phyloP scores from a whole-genome alignment of 108 stramenopile species.

The Tribonema minus region DNA sequence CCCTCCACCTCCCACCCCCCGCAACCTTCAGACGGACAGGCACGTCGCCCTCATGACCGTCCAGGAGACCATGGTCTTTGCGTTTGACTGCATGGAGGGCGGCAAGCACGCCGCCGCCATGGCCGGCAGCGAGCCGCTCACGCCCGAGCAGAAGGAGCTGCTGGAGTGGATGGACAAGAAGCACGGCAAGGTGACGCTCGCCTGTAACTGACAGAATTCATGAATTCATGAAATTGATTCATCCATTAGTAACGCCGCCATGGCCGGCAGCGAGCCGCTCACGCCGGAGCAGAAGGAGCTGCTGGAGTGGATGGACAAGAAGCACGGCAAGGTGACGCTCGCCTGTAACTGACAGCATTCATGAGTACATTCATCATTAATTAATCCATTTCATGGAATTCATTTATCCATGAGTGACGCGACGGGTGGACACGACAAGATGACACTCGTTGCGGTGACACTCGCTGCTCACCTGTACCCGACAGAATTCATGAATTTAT shows the following conservation, averaged over 20 bases:
- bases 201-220: no score
- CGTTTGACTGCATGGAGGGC: slow-evolving; percentile 64
- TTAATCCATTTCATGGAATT: no score
- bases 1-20: no score
- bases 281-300: slow-evolving; percentile 11
- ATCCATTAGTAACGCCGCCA: no score
- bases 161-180: slow-evolving; percentile 31
- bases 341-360: no score
- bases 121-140: background rate
- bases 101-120: background rate
- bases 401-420: no score
- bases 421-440: background rate
- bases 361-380: no score
- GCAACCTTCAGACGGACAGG: slow-evolving; percentile 72
- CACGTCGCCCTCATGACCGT: slow-evolving; percentile 70
- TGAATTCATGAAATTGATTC: no score
- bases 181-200: background rate
- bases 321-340: background rate
- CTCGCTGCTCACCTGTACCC: no score
- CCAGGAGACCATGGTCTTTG: slow-evolving; percentile 70
- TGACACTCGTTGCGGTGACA: background rate
- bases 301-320: slow-evolving; percentile 29
- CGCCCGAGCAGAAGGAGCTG: slow-evolving; percentile 10
- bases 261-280: background rate
- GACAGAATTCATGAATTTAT: no score